Base-by-base conservation (phyloP, 2,329 filamentous ascomycete genomes). In the Verticillium zaregamsianum region DNA sequence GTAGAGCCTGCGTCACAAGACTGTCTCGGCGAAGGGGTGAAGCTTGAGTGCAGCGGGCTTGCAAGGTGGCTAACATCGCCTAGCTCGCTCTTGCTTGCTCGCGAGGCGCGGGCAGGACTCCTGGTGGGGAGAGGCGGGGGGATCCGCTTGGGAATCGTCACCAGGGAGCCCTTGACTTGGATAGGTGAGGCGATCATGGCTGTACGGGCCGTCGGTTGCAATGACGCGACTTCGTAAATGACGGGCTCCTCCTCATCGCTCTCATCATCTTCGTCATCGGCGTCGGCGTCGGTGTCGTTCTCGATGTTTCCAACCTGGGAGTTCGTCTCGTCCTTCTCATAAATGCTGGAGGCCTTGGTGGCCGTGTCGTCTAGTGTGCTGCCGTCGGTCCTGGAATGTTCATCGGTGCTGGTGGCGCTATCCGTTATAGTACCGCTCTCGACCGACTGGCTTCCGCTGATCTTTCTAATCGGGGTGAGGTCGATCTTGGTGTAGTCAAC, bases 111-210 rank as follows among this genome's bases (percentile, higher is more conserved):
- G 73, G 88, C 87, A 1, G 92, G 90, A 70, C 90, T 96, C 57
- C 93, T 83, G 3, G 86, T 82, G 1, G 93, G 93, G 14, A 97
- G 82, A 9, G 90, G 87, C 1, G 93, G 93, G 1, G 92, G 86
- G 1, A 88, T 76, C 39, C 92, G 85, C 76, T 94, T 96, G 14
- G 91, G 87, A 62, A 97, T 96, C 55, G 87, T 93, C 32, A 97
- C 91, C 58, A 97, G 80, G 58, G 90, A 89, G 28, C 92, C 91
- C 70, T 91, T 90, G 45, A 87, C 89, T 33, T 84, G 82, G 61
- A 93, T 86, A 61, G 87, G 83, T 2, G 90, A 86, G 2, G 85
- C 83, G 57, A 86, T 79, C 54, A 85, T 80, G 49, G 86, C 83
- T 59, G 86, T 83, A 7, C 82, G 80, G 49, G 72, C 70, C 17